These are phyloP conservation scores for Juglanconis oblonga DNA, from an alignment of 2,329 filamentous ascomycete genomes.

Conservation along the genomic window DNA sequence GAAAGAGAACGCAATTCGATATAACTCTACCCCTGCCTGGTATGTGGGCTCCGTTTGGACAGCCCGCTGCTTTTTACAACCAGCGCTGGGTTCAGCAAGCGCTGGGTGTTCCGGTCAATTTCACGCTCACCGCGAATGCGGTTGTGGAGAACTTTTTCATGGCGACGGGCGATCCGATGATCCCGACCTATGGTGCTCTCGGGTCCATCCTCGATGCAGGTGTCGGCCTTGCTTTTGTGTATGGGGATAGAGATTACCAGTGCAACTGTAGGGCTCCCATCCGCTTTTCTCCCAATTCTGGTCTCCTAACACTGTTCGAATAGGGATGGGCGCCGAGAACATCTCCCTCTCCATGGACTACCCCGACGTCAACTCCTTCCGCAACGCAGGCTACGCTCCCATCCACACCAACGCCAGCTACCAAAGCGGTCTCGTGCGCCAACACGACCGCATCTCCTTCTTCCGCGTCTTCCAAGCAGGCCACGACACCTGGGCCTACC, in stretches of 20 bases:
- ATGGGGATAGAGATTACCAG: conserved; percentile 53
- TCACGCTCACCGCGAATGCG: conserved; percentile 33
- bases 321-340: conserved; percentile 50
- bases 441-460: conserved; percentile 47
- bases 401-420: conserved; percentile 36
- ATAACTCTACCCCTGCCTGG: conserved; percentile 46
- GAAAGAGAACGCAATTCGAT: conserved; percentile 48
- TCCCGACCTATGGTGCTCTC: conserved; percentile 26
- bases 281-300: neutral
- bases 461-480: conserved; percentile 44
- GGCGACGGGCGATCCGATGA: conserved; percentile 31
- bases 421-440: conserved; percentile 43
- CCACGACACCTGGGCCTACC: conserved; percentile 47
- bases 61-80: conserved; percentile 50
- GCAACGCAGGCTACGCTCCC: conserved; percentile 46
- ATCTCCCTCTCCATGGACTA: conserved; percentile 44
- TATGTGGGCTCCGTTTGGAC: conserved; percentile 42
- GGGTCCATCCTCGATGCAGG: conserved; percentile 51
- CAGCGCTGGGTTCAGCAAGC: conserved; percentile 50
- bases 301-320: too few species aligned
- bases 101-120: conserved; percentile 56
- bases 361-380: conserved; percentile 38
- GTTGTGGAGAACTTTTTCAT: conserved; percentile 35
- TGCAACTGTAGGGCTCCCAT: conserved; percentile 29
- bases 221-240: conserved; percentile 50